phyloP scores from a whole-genome alignment of 352 stramenopile species.

The Blastocystis sp. region DNA sequence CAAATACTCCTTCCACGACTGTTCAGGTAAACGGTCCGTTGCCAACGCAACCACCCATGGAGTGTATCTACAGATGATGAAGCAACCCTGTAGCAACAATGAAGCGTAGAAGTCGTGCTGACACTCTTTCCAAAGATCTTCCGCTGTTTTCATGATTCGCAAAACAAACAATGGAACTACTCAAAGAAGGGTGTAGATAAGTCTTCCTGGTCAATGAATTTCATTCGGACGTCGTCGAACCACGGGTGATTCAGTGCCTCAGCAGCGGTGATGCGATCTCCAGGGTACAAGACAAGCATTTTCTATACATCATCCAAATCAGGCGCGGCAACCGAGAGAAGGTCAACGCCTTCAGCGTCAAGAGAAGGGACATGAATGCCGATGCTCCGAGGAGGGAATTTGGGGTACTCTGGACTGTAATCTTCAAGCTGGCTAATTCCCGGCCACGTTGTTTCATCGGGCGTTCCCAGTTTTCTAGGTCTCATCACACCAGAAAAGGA shows the following conservation, averaged over 20 bases:
- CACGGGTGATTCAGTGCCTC: constrained; percentile 31
- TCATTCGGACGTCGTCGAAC: constrained; percentile 27
- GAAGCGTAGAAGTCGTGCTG: not conserved
- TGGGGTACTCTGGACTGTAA: constrained; percentile 87
- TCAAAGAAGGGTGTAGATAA: not conserved
- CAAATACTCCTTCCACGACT: not conserved
- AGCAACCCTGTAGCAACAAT: not conserved
- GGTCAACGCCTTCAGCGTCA: constrained; percentile 69
- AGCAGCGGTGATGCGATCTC: constrained; percentile 15
- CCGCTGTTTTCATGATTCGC: not conserved
- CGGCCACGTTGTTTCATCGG: constrained; percentile 82
- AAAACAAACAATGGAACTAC: not conserved
- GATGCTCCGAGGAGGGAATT: constrained; percentile 62
- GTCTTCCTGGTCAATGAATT: not conserved
- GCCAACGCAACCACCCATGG: constrained; percentile 8
- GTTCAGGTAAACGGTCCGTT: not conserved
- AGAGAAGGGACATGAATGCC: constrained; percentile 57
- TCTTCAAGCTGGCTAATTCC: constrained; percentile 86
- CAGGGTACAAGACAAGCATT: constrained; percentile 7
- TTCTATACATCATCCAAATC: constrained; percentile 38
- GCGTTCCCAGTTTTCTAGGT: constrained; percentile 79
- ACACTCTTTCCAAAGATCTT: not conserved
- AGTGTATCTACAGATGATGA: not conserved
- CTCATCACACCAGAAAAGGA: not conserved
- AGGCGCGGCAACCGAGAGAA: constrained; percentile 67